Conservation (phyloP, 2,329 filamentous ascomycete species). For the Xylariaceae sp. region DNA sequence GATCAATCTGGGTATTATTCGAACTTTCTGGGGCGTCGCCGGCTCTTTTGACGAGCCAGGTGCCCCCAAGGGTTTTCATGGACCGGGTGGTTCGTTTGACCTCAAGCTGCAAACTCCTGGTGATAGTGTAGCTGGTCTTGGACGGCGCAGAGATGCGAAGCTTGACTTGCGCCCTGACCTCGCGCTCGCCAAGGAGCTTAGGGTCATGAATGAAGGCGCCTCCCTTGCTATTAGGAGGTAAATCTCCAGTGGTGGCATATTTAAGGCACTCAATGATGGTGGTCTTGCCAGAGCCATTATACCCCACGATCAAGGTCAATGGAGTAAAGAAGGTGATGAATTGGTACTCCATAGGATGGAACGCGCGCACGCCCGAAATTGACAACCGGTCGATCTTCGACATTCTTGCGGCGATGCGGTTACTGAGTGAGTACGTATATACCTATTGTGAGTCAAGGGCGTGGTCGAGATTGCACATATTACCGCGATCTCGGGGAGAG, state of each 20-base stretch:
- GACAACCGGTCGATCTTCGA: constrained; percentile 87
- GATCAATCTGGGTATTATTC: constrained; percentile 74
- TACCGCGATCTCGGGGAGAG: neutral
- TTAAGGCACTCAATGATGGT: constrained; percentile 99
- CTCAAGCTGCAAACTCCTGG: constrained; percentile 78
- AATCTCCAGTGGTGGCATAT: constrained; percentile 91
- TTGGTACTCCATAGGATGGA: constrained; percentile 70
- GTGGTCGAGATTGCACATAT: neutral
- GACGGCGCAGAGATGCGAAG: constrained; percentile 78
- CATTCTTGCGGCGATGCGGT: constrained; percentile 35
- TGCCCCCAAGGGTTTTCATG: constrained; percentile 81
- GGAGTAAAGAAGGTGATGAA: constrained; percentile 85
- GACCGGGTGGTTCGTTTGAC: constrained; percentile 75
- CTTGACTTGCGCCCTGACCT: constrained; percentile 87
- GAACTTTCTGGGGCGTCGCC: constrained; percentile 69
- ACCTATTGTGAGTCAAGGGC: neutral
- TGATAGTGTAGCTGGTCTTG: constrained; percentile 75
- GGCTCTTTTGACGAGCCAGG: constrained; percentile 69
- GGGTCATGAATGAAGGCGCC: constrained; percentile 97
- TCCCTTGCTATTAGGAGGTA: constrained; percentile 85
- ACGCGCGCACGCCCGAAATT: constrained; percentile 80
- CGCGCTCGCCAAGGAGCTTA: constrained; percentile 83
- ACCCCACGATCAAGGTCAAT: constrained; percentile 91
- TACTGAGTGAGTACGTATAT: too few relatives aligned
- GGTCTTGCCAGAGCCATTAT: constrained; percentile 97